Evolutionary conservation across 441 rosid genomes (phyloP).

Genomic region (Codiaeum variegatum): DNA sequence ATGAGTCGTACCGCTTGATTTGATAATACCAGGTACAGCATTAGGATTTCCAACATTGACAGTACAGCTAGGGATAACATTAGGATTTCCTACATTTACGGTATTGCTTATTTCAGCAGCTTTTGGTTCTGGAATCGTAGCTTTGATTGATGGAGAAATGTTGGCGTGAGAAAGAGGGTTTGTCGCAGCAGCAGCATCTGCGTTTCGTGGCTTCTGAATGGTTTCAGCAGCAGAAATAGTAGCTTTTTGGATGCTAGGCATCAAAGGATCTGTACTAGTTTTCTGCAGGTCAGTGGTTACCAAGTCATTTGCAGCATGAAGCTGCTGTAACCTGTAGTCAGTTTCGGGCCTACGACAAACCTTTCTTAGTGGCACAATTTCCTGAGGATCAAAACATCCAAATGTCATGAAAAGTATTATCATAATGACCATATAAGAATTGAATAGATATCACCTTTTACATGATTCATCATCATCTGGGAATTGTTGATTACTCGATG

Average conservation of each 20-base stretch:
- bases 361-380: conserved; percentile 89
- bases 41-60: conserved; percentile 14
- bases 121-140: conserved; percentile 20
- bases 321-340: conserved; percentile 90
- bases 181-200: conserved; percentile 12
- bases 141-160: conserved; percentile 20
- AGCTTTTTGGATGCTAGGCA: conserved; percentile 20
- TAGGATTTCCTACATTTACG: conserved; percentile 23
- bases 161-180: conserved; percentile 19
- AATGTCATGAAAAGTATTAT: background rate
- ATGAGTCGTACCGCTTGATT: background rate
- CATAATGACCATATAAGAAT: background rate
- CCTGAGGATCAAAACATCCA: conserved; percentile 40
- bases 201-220: conserved; percentile 35
- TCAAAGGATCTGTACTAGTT: conserved; percentile 30
- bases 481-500: background rate
- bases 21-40: conserved; percentile 2
- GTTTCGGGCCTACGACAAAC: conserved; percentile 96
- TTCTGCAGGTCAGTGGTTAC: conserved; percentile 42
- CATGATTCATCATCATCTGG: background rate
- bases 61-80: background rate
- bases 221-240: conserved; percentile 24
- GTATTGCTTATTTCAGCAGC: conserved; percentile 18
- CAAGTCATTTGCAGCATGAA: conserved; percentile 57
- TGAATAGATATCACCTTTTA: background rate